Evolutionary conservation across 176 grass and related monocot genomes (phyloP).

Genomic region (Dendrocalamus sinicus): DNA sequence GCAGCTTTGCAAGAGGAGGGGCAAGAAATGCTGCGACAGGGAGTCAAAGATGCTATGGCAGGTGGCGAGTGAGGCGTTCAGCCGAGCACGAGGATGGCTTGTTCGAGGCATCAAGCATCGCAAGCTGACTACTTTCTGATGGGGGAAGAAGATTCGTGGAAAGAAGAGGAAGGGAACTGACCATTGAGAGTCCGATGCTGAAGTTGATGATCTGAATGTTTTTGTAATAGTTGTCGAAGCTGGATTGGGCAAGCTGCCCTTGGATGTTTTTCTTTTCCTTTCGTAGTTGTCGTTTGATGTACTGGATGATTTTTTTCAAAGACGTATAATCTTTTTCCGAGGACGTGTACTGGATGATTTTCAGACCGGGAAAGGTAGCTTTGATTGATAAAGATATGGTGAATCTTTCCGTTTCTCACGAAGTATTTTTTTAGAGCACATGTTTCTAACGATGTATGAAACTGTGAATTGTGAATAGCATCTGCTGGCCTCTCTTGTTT

Average conservation of each 20-base stretch:
- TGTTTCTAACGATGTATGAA: background rate
- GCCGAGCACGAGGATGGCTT: background rate
- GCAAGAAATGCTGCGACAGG: background rate
- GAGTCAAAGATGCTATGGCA: background rate
- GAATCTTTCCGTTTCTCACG: background rate
- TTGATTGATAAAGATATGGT: background rate
- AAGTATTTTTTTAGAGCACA: background rate
- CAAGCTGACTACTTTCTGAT: background rate
- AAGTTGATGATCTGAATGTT: background rate
- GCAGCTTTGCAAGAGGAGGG: background rate
- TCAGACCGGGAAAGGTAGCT: background rate
- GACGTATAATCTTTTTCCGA: too few relatives aligned
- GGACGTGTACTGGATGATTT: background rate
- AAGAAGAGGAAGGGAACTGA: background rate
- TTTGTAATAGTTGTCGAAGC: background rate
- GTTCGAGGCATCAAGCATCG: background rate
- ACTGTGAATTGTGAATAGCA: background rate
- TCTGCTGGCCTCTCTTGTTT: background rate
- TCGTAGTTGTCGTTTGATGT: background rate
- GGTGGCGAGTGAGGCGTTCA: background rate
- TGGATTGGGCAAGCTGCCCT: background rate
- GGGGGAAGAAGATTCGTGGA: background rate
- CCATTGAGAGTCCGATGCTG: background rate
- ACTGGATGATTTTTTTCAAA: background rate
- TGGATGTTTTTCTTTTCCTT: background rate